Evolutionary conservation across 768 basidiomycete genomes (phyloP).

Genomic region (Pleurotus platypus): DNA sequence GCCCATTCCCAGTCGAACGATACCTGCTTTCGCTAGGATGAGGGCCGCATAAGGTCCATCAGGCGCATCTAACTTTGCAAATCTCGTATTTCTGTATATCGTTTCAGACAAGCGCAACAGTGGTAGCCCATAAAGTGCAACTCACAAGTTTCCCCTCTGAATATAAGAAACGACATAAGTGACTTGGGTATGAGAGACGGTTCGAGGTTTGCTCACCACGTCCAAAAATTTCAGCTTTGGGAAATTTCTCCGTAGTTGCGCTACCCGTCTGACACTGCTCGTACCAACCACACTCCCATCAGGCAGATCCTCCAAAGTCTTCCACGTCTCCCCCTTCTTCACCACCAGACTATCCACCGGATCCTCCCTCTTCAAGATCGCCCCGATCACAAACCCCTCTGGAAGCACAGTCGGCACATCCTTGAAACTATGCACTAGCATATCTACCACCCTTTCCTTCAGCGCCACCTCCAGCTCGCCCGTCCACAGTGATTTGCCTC

Average conservation of each 20-base stretch:
- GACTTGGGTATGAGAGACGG: not conserved
- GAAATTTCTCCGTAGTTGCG: constrained; percentile 79
- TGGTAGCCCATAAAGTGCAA: constrained; percentile 13
- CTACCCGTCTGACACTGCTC: constrained; percentile 88
- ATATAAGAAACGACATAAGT: not conserved
- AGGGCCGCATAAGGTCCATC: constrained; percentile 80
- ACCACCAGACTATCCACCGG: constrained; percentile 88
- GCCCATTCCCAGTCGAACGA: constrained; percentile 74
- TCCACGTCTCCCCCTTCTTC: constrained; percentile 67
- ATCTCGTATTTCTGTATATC: constrained; percentile 72
- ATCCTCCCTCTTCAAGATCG: constrained; percentile 83
- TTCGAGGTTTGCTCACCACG: constrained; percentile 57
- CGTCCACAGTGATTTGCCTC: constrained; percentile 95
- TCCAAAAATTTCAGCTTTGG: constrained; percentile 80
- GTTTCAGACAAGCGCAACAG: not conserved
- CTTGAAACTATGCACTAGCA: constrained; percentile 91
- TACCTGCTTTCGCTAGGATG: constrained; percentile 90
- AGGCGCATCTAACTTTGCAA: constrained; percentile 85
- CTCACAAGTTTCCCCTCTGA: constrained; percentile 86
- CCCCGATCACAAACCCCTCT: constrained; percentile 79
- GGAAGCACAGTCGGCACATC: constrained; percentile 90
- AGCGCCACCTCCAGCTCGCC: constrained; percentile 91
- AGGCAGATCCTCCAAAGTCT: constrained; percentile 76
- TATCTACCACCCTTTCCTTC: constrained; percentile 69
- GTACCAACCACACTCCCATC: constrained; percentile 92